phyloP scores from a whole-genome alignment of 495 filamentous ascomycete species.

The Daldinia loculata region DNA sequence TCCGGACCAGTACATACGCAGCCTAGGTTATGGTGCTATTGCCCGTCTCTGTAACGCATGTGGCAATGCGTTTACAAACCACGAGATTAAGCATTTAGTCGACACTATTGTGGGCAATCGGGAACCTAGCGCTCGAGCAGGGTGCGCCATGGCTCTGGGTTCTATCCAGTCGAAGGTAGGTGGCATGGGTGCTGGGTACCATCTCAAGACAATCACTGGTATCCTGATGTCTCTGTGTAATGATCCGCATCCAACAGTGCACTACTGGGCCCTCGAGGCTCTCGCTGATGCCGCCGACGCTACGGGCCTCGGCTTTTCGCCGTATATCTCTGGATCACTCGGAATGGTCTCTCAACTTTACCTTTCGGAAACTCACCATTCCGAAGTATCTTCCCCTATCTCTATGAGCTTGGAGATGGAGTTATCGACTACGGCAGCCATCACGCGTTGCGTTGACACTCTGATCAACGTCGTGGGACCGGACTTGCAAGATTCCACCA shows the following conservation, averaged over 20 bases:
- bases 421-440: slow-evolving; percentile 78
- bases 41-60: slow-evolving; percentile 88
- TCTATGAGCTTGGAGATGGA: slow-evolving; percentile 91
- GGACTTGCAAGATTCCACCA: slow-evolving; percentile 92
- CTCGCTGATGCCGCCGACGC: slow-evolving; percentile 89
- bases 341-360: slow-evolving; percentile 95
- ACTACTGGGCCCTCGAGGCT: slow-evolving; percentile 94
- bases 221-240: slow-evolving; percentile 95
- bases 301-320: slow-evolving; percentile 89
- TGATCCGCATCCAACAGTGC: slow-evolving; percentile 94
- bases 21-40: slow-evolving; percentile 85
- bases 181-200: slow-evolving; percentile 97
- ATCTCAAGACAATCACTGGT: slow-evolving; percentile 93
- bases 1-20: slow-evolving; percentile 83
- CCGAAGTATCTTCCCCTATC: slow-evolving; percentile 76
- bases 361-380: slow-evolving; percentile 87
- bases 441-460: slow-evolving; percentile 90
- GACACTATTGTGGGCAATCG: slow-evolving; percentile 93
- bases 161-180: slow-evolving; percentile 95
- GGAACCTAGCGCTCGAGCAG: slow-evolving; percentile 90
- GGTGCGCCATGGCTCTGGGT: slow-evolving; percentile 91
- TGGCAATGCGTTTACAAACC: slow-evolving; percentile 86
- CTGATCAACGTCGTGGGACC: slow-evolving; percentile 95
- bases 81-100: slow-evolving; percentile 89
- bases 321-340: slow-evolving; percentile 86